Evolutionary conservation across 345 rosid genomes (phyloP).

Genomic region (Psidium friedrichsthalianum): DNA sequence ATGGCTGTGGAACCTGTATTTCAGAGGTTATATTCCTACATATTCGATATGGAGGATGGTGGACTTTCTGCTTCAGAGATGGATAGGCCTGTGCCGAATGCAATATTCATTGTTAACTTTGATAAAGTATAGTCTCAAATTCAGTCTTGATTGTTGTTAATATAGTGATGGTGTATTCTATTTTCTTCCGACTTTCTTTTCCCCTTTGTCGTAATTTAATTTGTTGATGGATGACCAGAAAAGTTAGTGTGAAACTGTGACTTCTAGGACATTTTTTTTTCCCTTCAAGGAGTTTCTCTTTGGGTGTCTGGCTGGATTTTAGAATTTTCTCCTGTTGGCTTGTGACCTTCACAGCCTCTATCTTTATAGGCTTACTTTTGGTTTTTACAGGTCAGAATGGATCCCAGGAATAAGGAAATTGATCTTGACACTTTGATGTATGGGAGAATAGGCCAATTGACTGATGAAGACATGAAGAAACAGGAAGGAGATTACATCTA

Average conservation of each 20-base stretch:
- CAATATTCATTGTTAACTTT: conserved; percentile 82
- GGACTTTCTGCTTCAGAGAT: conserved; percentile 34
- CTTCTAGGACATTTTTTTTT: neutral
- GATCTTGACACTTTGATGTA: conserved; percentile 65
- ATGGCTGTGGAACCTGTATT: conserved; percentile 65
- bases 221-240: neutral
- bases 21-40: conserved; percentile 63
- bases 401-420: conserved; percentile 74
- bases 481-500: conserved; percentile 95
- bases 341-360: neutral
- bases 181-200: neutral
- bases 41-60: conserved; percentile 59
- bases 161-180: neutral
- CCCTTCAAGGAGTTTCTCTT: neutral
- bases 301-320: neutral
- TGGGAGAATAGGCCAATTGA: conserved; percentile 42
- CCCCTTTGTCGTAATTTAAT: neutral
- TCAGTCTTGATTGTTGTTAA: neutral
- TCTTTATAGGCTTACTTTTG: neutral
- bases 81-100: conserved; percentile 78
- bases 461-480: conserved; percentile 70
- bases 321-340: neutral
- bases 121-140: conserved; percentile 61
- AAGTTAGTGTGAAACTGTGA: neutral
- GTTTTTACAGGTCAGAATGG: conserved; percentile 74